Evolutionary conservation across 306 rosid genomes (phyloP), one percentile per base, ranked within the genome.

Genomic region (Gastrolobium bilobum): DNA sequence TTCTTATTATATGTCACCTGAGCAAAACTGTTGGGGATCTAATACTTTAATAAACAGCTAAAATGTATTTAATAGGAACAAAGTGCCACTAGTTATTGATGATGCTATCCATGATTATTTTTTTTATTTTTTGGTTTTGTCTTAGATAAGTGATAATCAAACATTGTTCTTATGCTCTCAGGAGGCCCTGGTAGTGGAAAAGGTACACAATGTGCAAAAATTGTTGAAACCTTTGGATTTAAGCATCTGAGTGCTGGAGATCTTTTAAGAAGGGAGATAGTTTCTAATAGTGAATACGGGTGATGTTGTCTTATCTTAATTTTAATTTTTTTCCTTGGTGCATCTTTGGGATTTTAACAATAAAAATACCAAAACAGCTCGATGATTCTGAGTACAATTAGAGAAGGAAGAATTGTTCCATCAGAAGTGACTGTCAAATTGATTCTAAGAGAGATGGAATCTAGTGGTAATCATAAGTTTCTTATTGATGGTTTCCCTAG

Each of bases 141-240:
- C 53, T 79, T 65, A 46, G 37, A 43, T 58, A 46, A 62, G 13
- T 86, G 56, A 26, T 82, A 67, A 33, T 67, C 14, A 58, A 39
- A 26, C 10, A 14, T 69, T 79, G 52, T 47, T 65, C 61, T 60
- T 47, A 31, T 72, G 39, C 65, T 84, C 72, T 84, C 78, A 95
- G 99, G 99, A 48, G 98, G 99, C 4, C 98, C 99, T 77, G 98
- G 98, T 48, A 88, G 94, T 76, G 99, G 99, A 47, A 95, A 93
- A 85, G 99, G 98, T 37, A 95, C 99, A 56, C 99, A 93, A 81
- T 95, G 99, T 79, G 84, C 44, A 72, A 95, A 76, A 88, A 93
- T 93, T 15, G 98, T 91, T 42, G 96, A 90, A 62, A 86, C 91
- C 47, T 95, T 76, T 78, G 97, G 97, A 80, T 89, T 88, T 80